Evolutionary conservation across 495 filamentous ascomycete species (phyloP).

Genomic region (Penicillium manginii): DNA sequence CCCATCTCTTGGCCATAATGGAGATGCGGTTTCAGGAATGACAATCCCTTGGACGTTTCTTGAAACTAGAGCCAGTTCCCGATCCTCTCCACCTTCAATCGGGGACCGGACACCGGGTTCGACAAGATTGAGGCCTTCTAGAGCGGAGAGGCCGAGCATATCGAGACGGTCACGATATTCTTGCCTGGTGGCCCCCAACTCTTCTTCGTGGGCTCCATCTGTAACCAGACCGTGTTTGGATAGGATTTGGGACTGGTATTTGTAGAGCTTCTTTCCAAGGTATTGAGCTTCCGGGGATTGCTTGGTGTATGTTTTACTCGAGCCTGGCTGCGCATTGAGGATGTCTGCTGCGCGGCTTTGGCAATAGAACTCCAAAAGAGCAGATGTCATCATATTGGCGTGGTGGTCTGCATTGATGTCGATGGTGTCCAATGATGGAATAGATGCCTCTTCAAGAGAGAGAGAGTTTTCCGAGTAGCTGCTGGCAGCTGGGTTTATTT

Average conservation of each 20-base stretch:
- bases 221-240: constrained; percentile 45
- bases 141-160: constrained; percentile 38
- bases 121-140: constrained; percentile 41
- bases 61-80: constrained; percentile 29
- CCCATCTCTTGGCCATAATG: constrained; percentile 11
- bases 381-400: constrained; percentile 47
- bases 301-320: constrained; percentile 37
- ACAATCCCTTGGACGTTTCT: constrained; percentile 10
- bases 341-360: constrained; percentile 49
- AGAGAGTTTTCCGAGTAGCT: constrained; percentile 16
- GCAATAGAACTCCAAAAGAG: constrained; percentile 51
- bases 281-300: constrained; percentile 49
- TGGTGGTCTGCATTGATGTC: constrained; percentile 40
- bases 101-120: constrained; percentile 18
- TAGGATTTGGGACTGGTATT: constrained; percentile 45
- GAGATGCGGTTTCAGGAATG: constrained; percentile 11
- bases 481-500: constrained; percentile 14
- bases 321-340: constrained; percentile 44
- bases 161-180: constrained; percentile 51
- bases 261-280: constrained; percentile 47
- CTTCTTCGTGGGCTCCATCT: constrained; percentile 44
- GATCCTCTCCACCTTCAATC: constrained; percentile 20
- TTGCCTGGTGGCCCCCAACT: constrained; percentile 39
- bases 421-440: constrained; percentile 27
- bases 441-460: constrained; percentile 28